These are phyloP conservation scores for Pichia sp. DNA, from an alignment of 1,139 yeast genomes.

Conservation along the genomic window DNA sequence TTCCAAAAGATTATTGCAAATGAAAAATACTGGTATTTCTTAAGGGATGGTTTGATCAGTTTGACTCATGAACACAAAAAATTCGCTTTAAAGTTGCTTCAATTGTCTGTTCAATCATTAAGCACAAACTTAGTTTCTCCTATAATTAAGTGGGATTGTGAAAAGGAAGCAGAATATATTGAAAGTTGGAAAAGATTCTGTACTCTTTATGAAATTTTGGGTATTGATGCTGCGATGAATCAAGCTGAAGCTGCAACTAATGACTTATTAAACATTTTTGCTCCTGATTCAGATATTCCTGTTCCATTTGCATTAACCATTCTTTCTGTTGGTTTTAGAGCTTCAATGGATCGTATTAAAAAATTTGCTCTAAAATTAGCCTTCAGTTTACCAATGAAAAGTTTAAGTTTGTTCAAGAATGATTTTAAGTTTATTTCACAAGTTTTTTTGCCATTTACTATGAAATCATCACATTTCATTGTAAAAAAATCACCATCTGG, in stretches of 20 bases:
- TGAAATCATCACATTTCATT: conserved; percentile 59
- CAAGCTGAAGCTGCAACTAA: conserved; percentile 75
- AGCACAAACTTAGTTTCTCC: conserved; percentile 36
- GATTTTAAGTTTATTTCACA: conserved; percentile 44
- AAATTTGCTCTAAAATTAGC: conserved; percentile 56
- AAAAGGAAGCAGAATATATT: conserved; percentile 31
- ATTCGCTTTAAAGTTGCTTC: conserved; percentile 62
- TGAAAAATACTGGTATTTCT: conserved; percentile 50
- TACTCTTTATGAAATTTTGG: conserved; percentile 73
- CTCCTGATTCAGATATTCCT: conserved; percentile 48
- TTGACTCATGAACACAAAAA: conserved; percentile 66
- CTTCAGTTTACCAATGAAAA: conserved; percentile 44
- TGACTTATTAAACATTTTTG: conserved; percentile 55
- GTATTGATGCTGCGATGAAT: conserved; percentile 79
- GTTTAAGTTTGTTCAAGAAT: conserved; percentile 43
- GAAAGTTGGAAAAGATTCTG: conserved; percentile 67
- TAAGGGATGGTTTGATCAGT: conserved; percentile 55
- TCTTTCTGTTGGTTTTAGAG: conserved; percentile 68
- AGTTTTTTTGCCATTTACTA: conserved; percentile 54
- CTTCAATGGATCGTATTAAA: conserved; percentile 76
- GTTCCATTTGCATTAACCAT: conserved; percentile 67
- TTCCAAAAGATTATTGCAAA: conserved; percentile 35
- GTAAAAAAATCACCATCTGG: conserved; percentile 30
- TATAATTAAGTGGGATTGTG: conserved; percentile 44
- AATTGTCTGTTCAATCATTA: conserved; percentile 50